phyloP scores from a whole-genome alignment of 2,329 filamentous ascomycete species.

The Cadophora gregata region DNA sequence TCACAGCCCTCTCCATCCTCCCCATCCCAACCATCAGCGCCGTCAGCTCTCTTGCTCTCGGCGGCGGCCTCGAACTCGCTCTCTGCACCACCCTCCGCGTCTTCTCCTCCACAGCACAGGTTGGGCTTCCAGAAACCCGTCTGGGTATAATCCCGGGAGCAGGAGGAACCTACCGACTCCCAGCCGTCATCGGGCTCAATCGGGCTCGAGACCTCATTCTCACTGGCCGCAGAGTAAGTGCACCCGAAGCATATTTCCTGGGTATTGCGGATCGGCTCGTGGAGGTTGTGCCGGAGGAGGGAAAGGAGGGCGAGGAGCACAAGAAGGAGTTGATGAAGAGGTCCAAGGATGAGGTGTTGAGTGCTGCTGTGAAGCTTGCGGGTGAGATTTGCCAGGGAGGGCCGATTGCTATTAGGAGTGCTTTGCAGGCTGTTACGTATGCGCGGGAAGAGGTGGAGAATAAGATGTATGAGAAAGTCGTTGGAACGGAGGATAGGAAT shows the following conservation, averaged over 20 bases:
- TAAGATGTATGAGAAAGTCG: slow-evolving; percentile 81
- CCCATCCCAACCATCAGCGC: slow-evolving; percentile 90
- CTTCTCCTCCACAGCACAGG: slow-evolving; percentile 75
- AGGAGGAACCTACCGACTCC: slow-evolving; percentile 88
- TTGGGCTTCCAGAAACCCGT: slow-evolving; percentile 89
- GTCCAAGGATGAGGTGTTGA: slow-evolving; percentile 72
- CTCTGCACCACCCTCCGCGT: slow-evolving; percentile 90
- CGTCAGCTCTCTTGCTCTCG: slow-evolving; percentile 84
- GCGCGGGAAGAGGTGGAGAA: slow-evolving; percentile 81
- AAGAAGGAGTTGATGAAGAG: slow-evolving; percentile 55
- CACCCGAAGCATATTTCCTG: slow-evolving; percentile 86
- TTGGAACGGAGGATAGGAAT: slow-evolving; percentile 82
- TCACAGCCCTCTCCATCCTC: slow-evolving; percentile 74
- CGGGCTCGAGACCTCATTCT: slow-evolving; percentile 90
- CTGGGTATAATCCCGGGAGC: slow-evolving; percentile 95
- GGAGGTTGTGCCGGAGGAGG: slow-evolving; percentile 68
- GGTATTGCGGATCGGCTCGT: slow-evolving; percentile 91
- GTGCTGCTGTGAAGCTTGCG: slow-evolving; percentile 79
- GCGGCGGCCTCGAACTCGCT: slow-evolving; percentile 92
- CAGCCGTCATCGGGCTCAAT: slow-evolving; percentile 76
- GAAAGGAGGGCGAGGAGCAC: slow-evolving; percentile 46
- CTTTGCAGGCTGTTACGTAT: slow-evolving; percentile 77
- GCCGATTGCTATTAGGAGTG: slow-evolving; percentile 81
- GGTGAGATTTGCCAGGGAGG: slow-evolving; percentile 88
- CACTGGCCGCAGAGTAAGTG: slow-evolving; percentile 84